Evolutionary conservation across 1,139 yeast species (phyloP), one percentile per base, ranked within the genome.

Genomic region (Pichia inconspicua): DNA sequence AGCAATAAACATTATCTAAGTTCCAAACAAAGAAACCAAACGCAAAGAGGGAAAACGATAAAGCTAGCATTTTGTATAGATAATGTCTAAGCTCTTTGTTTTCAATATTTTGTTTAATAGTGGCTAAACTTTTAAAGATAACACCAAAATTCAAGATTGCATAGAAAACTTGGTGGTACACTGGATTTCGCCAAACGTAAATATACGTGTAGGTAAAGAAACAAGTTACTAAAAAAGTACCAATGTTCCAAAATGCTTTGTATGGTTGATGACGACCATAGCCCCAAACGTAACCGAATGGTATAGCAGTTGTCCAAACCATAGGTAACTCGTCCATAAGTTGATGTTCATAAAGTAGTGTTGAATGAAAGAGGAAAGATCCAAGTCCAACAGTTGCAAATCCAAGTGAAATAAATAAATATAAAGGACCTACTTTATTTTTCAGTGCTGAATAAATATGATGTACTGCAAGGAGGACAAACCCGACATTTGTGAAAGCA

Each of bases 231-330:
- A 75, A 62, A 37, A 80, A 76, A 1, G 90, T 80, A 65, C 64
- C 57, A 57, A 66, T 45, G 58, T 64, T 53, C 59, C 61, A 49
- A 25, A 53, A 19, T 58, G 40, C 55, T 47, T 22, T 65, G 67
- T 43, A 66, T 64, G 31, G 58, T 52, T 42, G 60, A 54, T 53
- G 73, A 60, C 72, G 74, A 47, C 75, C 74, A 64, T 83, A 89
- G 47, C 90, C 80, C 60, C 84, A 85, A 2, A 89, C 81, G 49
- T 88, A 82, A 88, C 97, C 94, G 55, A 87, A 83, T 0, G 97
- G 97, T 30, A 92, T 82, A 58, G 96, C 89, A 2, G 97, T 92
- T 36, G 96, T 97, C 67, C 92, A 92, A 53, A 92, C 87, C 98
- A 92, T 92, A 40, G 98, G 98, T 61, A 92, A 73, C 66, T 92